Conservation (phyloP, 331 rosid genomes). For the Acacia concinna region DNA sequence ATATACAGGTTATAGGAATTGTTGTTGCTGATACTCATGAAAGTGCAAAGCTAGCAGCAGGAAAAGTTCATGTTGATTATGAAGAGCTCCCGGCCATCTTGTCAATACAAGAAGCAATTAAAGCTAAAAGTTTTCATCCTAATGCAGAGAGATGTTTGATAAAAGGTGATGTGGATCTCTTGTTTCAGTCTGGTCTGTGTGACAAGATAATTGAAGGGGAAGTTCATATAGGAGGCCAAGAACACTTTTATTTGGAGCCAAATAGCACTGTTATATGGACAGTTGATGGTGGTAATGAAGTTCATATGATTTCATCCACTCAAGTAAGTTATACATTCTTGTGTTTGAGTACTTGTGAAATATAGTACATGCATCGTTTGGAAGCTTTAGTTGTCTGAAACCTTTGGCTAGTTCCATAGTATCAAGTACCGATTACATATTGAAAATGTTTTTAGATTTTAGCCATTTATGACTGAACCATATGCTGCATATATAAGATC, state of each 20-base stretch:
- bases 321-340: conserved; percentile 60
- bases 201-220: conserved; percentile 81
- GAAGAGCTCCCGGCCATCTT: conserved; percentile 86
- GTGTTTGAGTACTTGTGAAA: conserved; percentile 11
- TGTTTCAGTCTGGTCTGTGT: conserved; percentile 78
- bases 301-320: conserved; percentile 95
- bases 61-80: conserved; percentile 66
- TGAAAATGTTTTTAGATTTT: background rate
- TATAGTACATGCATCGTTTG: conserved; percentile 4
- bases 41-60: conserved; percentile 81
- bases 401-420: conserved; percentile 15
- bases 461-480: conserved; percentile 17
- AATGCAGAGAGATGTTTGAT: conserved; percentile 61
- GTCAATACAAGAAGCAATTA: conserved; percentile 80
- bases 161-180: conserved; percentile 79
- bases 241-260: conserved; percentile 96
- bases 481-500: background rate
- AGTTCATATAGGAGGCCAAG: conserved; percentile 93
- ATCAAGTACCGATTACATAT: conserved; percentile 1
- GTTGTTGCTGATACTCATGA: conserved; percentile 96
- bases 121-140: conserved; percentile 78
- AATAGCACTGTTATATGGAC: conserved; percentile 84
- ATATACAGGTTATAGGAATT: conserved; percentile 73
- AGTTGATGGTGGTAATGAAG: conserved; percentile 85
- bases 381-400: conserved; percentile 14